Evolutionary conservation across 768 basidiomycete species (phyloP), one percentile per base, ranked within the genome.

Genomic region (Pluteus cervinus): DNA sequence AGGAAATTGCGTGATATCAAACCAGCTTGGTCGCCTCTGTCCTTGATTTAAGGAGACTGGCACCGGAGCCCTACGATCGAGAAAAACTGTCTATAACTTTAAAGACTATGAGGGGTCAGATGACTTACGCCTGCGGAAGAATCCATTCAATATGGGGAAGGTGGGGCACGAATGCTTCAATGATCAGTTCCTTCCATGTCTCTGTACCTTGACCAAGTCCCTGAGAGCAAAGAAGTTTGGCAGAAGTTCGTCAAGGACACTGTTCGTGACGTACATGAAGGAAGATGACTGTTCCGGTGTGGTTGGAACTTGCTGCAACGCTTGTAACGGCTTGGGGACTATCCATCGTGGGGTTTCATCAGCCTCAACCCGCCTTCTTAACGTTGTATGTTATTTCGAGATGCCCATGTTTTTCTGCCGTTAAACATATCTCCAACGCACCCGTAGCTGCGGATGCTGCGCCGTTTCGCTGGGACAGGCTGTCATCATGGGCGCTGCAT

Each of bases 211-310:
- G 62, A 10, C 57, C 61, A 2, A 64, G 42, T 4, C 62, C 63
- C 63, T 65, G 22, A 35, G 22, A 21, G 18, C 7, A 35, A 11
- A 3, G n/a, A n/a, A n/a, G n/a, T n/a, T n/a, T n/a, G n/a, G n/a
- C n/a, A n/a, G n/a, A n/a, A n/a, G n/a, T n/a, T n/a, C n/a, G n/a
- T n/a, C n/a, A n/a, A 16, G 32, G 24, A 8, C n/a, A 9, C 26
- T 15, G 17, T 5, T 4, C 10, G 24, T 8, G 29, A 22, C 76
- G 33, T 46, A 81, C 81, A 61, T 85, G 83, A 7, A 77, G 51
- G 50, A 84, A 81, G 45, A 85, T 78, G 40, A 83, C 68, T 1
- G 76, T 81, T 3, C 77, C 77, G 3, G 72, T 71, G 50, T 82
- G 80, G 37, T 65, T n/a, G n/a, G n/a, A n/a, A n/a, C n/a, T n/a